phyloP scores from a whole-genome alignment of 495 filamentous ascomycete species.

The Talaromyces nanjingensis region DNA sequence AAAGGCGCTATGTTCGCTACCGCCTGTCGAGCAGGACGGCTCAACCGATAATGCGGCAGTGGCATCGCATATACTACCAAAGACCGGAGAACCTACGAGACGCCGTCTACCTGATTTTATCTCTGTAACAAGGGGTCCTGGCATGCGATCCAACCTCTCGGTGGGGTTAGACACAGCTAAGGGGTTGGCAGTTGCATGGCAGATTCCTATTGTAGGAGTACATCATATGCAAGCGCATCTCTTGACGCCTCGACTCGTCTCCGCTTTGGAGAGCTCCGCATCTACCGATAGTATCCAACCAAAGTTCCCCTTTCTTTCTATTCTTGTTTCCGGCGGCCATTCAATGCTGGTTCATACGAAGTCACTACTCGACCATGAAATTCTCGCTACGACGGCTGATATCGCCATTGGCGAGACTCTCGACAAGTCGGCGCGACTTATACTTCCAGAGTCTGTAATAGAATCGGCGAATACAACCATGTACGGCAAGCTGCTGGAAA shows the following conservation, averaged over 20 bases:
- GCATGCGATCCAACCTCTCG: slow-evolving; percentile 70
- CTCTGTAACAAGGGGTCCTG: slow-evolving; percentile 80
- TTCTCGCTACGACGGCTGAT: slow-evolving; percentile 64
- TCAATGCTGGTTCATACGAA: slow-evolving; percentile 72
- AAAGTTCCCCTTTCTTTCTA: slow-evolving; percentile 75
- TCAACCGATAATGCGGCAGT: neutral
- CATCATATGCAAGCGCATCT: slow-evolving; percentile 98
- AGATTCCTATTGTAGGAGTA: slow-evolving; percentile 72
- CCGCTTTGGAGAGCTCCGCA: slow-evolving; percentile 39
- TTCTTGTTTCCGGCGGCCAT: slow-evolving; percentile 92
- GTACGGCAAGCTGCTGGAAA: slow-evolving; percentile 65
- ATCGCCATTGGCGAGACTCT: slow-evolving; percentile 79
- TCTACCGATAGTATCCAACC: slow-evolving; percentile 11
- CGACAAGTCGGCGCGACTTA: slow-evolving; percentile 73
- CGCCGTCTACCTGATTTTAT: slow-evolving; percentile 68
- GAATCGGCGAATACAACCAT: slow-evolving; percentile 45
- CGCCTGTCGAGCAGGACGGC: slow-evolving; percentile 16
- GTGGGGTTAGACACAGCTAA: slow-evolving; percentile 81
- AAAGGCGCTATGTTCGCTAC: slow-evolving; percentile 52
- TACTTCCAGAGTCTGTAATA: slow-evolving; percentile 53
- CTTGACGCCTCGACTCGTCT: slow-evolving; percentile 75
- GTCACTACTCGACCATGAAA: slow-evolving; percentile 55
- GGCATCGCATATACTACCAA: slow-evolving; percentile 11
- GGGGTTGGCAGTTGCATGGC: slow-evolving; percentile 76
- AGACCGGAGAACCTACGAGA: slow-evolving; percentile 15